Base-by-base conservation (phyloP, 176 grass and related monocot species). In the Hyparrhenia diplandra region DNA sequence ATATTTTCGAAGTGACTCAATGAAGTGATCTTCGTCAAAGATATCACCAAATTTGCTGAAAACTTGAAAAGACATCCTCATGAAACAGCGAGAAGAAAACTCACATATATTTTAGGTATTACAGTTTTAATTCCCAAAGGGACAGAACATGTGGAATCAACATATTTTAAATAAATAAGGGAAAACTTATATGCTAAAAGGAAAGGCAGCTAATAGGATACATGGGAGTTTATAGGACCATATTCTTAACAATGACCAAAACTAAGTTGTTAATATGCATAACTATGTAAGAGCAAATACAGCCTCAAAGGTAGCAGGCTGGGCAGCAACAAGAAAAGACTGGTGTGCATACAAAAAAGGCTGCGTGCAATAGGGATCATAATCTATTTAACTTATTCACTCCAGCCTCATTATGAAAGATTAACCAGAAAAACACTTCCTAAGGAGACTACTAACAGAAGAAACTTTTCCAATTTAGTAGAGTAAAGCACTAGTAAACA, bases 21-120 rank as follows among this genome's bases (percentile, higher is more conserved):
- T 94, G 79, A 94, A 94, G 80, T 93, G 89, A 17, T 91, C 88
- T 89, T 98, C 90, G 51, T 98, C 95, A 84, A 94, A 94, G 31
- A 98, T 94, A 66, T 98, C 95, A 34, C 86, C 74, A 86, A 98
- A 98, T 78, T 98, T 91, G 84, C 95, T 94, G 81, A 89, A 93
- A 93, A 8, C 20, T 79, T 80, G 5, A 81, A 76, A 52, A 52
- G 21, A 59, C 5, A 75, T 31, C 74, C 59, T 74, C 52, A 31
- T 47, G 31, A 51, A 49, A 69, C 17, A 52, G 21, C 2, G 10
- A 65, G 2, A 37, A 83, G 29, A 69, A 58, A 76, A 62, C 27
- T 40, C 73, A 58, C 36, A 71, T 11, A 75, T n/a, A 70, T 71
- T 74, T 69, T 35, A 57, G 11, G 61, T 7, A 23, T 24, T 32